A percentile compares a stretch with the other conserved stretches of the same genome.
phyloP scores from a whole-genome alignment of 2,329 filamentous ascomycete genomes.

The Fusarium pseudoanthophilum region DNA sequence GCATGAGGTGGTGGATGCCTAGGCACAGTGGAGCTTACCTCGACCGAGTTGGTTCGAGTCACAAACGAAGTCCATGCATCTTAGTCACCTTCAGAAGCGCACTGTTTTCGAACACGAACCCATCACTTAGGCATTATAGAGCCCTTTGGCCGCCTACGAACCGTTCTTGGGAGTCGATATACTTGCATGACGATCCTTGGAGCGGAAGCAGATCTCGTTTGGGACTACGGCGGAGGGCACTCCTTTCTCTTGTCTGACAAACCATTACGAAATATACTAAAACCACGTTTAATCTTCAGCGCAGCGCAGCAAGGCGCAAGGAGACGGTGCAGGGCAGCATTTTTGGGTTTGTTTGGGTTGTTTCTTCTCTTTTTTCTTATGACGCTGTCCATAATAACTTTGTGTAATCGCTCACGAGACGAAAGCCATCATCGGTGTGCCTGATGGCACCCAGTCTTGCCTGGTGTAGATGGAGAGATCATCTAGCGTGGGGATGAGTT shows the following conservation, averaged over 20 bases:
- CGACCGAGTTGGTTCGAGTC: conserved; percentile 9
- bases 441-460: conserved; percentile 27
- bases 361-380: conserved; percentile 48
- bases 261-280: conserved; percentile 51
- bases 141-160: conserved; percentile 22
- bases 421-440: conserved; percentile 22
- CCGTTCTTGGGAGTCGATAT: conserved; percentile 33
- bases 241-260: conserved; percentile 49
- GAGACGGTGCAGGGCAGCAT: conserved; percentile 53
- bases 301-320: conserved; percentile 54
- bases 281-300: conserved; percentile 50
- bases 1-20: conserved; percentile 1
- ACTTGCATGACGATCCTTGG: conserved; percentile 31
- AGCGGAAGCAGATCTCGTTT: conserved; percentile 37
- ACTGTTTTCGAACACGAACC: conserved; percentile 28
- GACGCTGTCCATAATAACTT: conserved; percentile 46
- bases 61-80: conserved; percentile 2
- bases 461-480: conserved; percentile 29
- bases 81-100: conserved; percentile 1
- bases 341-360: conserved; percentile 50
- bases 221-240: conserved; percentile 36
- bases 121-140: conserved; percentile 41
- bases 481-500: conserved; percentile 42
- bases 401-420: conserved; percentile 39
- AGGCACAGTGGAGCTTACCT: conserved; percentile 4